A percentile compares a stretch with the other conserved stretches of the same genome.
Evolutionary conservation across 306 rosid species (phyloP).

Genomic region (Luffa acutangula): DNA sequence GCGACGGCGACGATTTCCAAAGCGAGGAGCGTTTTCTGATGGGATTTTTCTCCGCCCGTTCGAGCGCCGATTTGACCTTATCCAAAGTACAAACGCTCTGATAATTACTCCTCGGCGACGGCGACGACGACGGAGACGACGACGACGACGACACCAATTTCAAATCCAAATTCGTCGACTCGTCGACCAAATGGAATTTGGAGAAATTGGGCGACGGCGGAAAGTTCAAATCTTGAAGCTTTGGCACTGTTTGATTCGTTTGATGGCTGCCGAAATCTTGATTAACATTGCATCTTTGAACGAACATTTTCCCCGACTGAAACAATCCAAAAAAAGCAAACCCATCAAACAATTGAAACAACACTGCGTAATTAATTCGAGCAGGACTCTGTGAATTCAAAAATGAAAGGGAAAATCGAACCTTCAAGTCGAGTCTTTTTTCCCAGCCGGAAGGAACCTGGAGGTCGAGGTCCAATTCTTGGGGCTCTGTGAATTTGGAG

Average conservation of each 20-base stretch:
- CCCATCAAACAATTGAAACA: background rate
- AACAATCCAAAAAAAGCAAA: background rate
- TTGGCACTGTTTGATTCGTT: constrained; percentile 33
- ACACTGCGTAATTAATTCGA: background rate
- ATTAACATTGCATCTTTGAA: constrained; percentile 50
- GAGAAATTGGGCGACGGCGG: constrained; percentile 46
- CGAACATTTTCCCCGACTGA: constrained; percentile 88
- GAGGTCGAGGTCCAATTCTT: constrained; percentile 91
- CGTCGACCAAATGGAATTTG: constrained; percentile 32
- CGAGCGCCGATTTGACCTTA: constrained; percentile 86
- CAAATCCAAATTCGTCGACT: constrained; percentile 46
- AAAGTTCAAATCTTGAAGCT: constrained; percentile 64
- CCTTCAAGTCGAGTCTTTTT: constrained; percentile 87
- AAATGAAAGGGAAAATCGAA: constrained; percentile 17
- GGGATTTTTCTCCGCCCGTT: constrained; percentile 89
- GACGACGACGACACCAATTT: constrained; percentile 41
- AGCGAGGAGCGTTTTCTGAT: constrained; percentile 33
- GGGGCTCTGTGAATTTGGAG: constrained; percentile 39
- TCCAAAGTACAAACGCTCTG: constrained; percentile 92
- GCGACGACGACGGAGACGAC: constrained; percentile 21
- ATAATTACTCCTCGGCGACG: constrained; percentile 34
- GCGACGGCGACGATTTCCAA: constrained; percentile 28
- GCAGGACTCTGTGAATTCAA: background rate
- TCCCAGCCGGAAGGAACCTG: constrained; percentile 96
- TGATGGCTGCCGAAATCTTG: constrained; percentile 21